Conservation (phyloP, 768 basidiomycete species). For the Hygrocybe punicea region DNA sequence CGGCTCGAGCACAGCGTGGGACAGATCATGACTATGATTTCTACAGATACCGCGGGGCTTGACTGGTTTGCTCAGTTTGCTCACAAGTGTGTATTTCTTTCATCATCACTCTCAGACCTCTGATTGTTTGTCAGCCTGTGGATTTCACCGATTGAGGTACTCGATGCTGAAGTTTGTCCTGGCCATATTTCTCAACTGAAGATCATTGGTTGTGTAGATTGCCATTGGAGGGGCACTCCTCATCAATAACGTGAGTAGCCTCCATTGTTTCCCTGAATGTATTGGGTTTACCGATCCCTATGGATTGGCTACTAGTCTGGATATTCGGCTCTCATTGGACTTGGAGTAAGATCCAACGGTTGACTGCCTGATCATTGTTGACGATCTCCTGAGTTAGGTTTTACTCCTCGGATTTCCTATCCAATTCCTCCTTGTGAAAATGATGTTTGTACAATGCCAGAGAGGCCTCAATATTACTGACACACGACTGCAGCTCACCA, state of each 20-base stretch:
- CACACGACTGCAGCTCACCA: slow-evolving; percentile 47
- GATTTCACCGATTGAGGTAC: slow-evolving; percentile 32
- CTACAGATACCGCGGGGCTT: slow-evolving; percentile 44
- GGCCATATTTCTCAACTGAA: neutral
- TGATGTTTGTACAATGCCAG: slow-evolving; percentile 44
- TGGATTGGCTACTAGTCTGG: slow-evolving; percentile 36
- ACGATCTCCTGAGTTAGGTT: slow-evolving; percentile 27
- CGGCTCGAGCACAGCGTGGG: slow-evolving; percentile 47
- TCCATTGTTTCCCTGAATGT: neutral
- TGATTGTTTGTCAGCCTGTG: slow-evolving; percentile 24
- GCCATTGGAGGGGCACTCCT: slow-evolving; percentile 49
- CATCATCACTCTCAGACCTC: neutral
- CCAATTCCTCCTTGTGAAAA: slow-evolving; percentile 41
- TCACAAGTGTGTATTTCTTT: slow-evolving; percentile 27
- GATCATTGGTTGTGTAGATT: slow-evolving; percentile 29
- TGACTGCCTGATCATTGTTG: slow-evolving; percentile 6
- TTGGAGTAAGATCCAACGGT: slow-evolving; percentile 33
- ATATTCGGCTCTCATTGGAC: slow-evolving; percentile 52
- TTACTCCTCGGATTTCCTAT: slow-evolving; percentile 48
- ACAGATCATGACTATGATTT: slow-evolving; percentile 51
- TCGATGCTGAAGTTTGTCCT: neutral
- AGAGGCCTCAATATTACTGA: slow-evolving; percentile 53
- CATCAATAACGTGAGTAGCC: slow-evolving; percentile 41
- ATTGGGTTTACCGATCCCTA: neutral
- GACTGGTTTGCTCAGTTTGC: slow-evolving; percentile 34